These are phyloP conservation scores for Jaapia argillacea DNA, from an alignment of 768 basidiomycete species.

Conservation along the genomic window DNA sequence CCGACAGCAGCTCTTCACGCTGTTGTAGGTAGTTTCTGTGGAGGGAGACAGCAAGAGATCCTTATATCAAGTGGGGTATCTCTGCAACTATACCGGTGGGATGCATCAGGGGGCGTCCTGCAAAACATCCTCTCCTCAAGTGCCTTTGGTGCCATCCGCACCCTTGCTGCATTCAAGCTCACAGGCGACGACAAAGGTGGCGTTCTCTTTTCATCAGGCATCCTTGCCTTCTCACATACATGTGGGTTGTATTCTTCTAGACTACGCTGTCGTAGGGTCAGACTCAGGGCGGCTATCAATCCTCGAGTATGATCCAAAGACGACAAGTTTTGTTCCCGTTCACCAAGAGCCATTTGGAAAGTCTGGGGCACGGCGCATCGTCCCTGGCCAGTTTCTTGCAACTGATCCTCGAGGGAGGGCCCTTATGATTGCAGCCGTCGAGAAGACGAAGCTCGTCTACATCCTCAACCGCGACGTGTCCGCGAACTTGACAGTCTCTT, in stretches of 20 bases:
- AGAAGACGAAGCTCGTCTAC: conserved; percentile 96
- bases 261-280: conserved; percentile 95
- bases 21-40: conserved; percentile 92
- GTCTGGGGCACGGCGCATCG: conserved; percentile 89
- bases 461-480: conserved; percentile 95
- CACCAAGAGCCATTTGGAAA: conserved; percentile 98
- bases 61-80: conserved; percentile 87
- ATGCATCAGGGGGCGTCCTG: conserved; percentile 83
- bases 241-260: conserved; percentile 44
- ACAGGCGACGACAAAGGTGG: conserved; percentile 98
- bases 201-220: conserved; percentile 50
- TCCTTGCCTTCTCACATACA: conserved; percentile 28
- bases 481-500: conserved; percentile 95
- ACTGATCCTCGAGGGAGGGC: conserved; percentile 93
- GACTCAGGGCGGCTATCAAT: conserved; percentile 97
- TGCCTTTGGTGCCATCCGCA: conserved; percentile 88
- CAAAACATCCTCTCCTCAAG: conserved; percentile 74
- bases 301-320: conserved; percentile 90
- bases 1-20: conserved; percentile 76
- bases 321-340: conserved; percentile 83
- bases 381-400: conserved; percentile 95
- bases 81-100: conserved; percentile 83
- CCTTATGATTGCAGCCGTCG: conserved; percentile 89
- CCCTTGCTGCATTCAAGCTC: conserved; percentile 82
- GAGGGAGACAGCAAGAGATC: conserved; percentile 89